Conservation (phyloP, 306 rosid species). For the Cicer pinnatifidum region DNA sequence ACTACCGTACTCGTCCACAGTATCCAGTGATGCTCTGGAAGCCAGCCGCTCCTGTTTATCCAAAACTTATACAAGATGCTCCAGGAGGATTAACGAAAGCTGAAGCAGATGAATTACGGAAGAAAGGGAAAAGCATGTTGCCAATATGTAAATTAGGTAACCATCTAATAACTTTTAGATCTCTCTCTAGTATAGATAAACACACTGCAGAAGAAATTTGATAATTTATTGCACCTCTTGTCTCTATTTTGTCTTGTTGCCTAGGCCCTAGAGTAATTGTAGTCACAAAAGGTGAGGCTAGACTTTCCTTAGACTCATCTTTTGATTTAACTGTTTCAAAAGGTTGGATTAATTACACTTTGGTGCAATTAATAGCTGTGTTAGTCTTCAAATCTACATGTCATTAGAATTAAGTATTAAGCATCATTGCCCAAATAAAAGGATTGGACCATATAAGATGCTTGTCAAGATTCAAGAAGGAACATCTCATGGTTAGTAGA, state of each 20-base stretch:
- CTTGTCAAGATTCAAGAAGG: constrained; percentile 38
- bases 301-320: constrained; percentile 35
- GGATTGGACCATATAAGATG: constrained; percentile 9
- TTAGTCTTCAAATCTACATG: background rate
- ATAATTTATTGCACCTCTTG: constrained; percentile 8
- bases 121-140: constrained; percentile 74
- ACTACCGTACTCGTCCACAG: constrained; percentile 79
- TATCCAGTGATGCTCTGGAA: constrained; percentile 98
- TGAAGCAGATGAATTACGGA: constrained; percentile 71
- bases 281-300: constrained; percentile 42
- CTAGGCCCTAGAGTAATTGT: constrained; percentile 23
- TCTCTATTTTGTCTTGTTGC: constrained; percentile 20
- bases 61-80: constrained; percentile 93
- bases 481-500: constrained; percentile 22
- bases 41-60: constrained; percentile 93
- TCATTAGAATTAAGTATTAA: constrained; percentile 9
- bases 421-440: constrained; percentile 14
- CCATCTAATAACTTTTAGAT: constrained; percentile 31
- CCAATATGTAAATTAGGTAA: constrained; percentile 95
- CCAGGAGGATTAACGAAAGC: constrained; percentile 84
- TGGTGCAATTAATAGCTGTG: constrained; percentile 25
- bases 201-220: constrained; percentile 28
- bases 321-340: constrained; percentile 24
- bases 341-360: constrained; percentile 16
- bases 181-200: constrained; percentile 4